These are phyloP conservation scores for Mortierella sp. DNA, from an alignment of 371 early-diverging fungal genomes.

Conservation along the genomic window DNA sequence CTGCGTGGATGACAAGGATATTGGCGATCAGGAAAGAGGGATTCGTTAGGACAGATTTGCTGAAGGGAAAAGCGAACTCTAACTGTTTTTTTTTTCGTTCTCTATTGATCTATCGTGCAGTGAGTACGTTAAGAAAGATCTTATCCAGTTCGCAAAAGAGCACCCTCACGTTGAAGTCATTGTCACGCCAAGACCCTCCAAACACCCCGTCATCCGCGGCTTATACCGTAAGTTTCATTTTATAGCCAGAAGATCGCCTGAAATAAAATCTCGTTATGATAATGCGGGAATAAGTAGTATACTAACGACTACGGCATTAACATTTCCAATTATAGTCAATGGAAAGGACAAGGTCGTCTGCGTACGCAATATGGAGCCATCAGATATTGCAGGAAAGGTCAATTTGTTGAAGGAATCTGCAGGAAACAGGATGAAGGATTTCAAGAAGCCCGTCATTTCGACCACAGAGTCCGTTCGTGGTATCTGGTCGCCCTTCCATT, in stretches of 20 bases:
- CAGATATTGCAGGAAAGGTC: constrained; percentile 73
- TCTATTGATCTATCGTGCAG: constrained; percentile 39
- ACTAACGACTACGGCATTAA: background rate
- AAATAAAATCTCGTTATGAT: background rate
- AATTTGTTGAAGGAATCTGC: constrained; percentile 75
- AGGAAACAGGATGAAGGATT: constrained; percentile 71
- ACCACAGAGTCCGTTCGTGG: constrained; percentile 87
- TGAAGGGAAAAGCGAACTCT: background rate
- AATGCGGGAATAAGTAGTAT: background rate
- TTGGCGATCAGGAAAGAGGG: too few species aligned
- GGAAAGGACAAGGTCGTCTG: constrained; percentile 81
- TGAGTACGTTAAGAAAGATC: constrained; percentile 77
- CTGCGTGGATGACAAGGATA: too few species aligned
- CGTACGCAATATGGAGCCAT: constrained; percentile 71
- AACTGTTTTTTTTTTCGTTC: background rate
- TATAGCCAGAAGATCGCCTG: background rate
- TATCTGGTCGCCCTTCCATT: constrained; percentile 90
- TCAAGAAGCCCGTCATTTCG: constrained; percentile 83
- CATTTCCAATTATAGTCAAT: constrained; percentile 61
- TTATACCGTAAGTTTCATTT: constrained; percentile 68
- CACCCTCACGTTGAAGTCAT: constrained; percentile 86
- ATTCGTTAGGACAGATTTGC: too few species aligned
- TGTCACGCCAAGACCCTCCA: constrained; percentile 81
- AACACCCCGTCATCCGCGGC: constrained; percentile 83
- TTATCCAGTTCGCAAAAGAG: constrained; percentile 74